Conservation (phyloP, 768 basidiomycete genomes). For the Amanita pallidorosea region DNA sequence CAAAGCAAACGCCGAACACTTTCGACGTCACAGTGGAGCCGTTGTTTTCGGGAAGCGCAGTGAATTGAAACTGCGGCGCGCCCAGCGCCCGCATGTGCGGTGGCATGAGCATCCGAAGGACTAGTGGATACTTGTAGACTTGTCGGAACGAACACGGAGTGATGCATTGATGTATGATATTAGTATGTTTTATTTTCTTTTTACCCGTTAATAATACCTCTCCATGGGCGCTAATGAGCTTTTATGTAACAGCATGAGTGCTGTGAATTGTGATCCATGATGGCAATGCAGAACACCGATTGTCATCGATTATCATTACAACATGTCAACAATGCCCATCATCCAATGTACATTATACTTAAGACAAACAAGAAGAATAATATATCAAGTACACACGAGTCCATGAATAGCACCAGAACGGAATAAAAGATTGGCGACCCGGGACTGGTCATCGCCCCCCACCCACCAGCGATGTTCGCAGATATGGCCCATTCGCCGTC, state of each 20-base stretch:
- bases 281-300: background rate
- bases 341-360: background rate
- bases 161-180: too few relatives aligned
- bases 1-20: too few relatives aligned
- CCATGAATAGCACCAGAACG: conserved; percentile 11
- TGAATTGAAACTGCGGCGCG: too few relatives aligned
- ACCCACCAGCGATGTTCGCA: conserved; percentile 52
- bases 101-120: too few relatives aligned
- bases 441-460: conserved; percentile 27
- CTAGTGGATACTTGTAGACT: too few relatives aligned
- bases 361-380: conserved; percentile 3
- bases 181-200: too few relatives aligned
- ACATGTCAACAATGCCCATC: background rate
- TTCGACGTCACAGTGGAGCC: too few relatives aligned
- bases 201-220: too few relatives aligned
- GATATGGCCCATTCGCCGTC: conserved; percentile 48
- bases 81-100: too few relatives aligned
- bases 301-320: background rate
- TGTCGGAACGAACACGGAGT: too few relatives aligned
- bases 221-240: background rate
- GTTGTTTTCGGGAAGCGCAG: too few relatives aligned
- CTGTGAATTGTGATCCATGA: background rate
- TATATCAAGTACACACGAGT: background rate
- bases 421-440: conserved; percentile 7
- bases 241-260: background rate